phyloP scores from a whole-genome alignment of 371 early-diverging fungal genomes.

The Rhizopus delemar region DNA sequence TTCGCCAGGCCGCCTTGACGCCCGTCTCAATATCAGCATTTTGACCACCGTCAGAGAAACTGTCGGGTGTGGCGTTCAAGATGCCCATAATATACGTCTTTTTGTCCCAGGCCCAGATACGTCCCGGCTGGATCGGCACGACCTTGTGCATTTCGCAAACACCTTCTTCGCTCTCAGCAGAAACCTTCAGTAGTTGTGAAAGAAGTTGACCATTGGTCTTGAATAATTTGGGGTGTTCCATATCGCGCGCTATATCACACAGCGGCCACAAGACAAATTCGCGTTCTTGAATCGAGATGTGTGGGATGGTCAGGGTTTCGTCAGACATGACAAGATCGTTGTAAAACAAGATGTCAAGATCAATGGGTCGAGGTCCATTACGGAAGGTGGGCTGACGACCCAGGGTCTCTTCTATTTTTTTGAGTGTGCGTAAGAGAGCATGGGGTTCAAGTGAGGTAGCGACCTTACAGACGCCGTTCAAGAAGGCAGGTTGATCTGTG shows the following conservation, averaged over 20 bases:
- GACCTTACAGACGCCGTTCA: slow-evolving; percentile 89
- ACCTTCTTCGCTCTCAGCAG: slow-evolving; percentile 44
- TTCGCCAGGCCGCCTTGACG: slow-evolving; percentile 64
- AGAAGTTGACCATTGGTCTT: slow-evolving; percentile 79
- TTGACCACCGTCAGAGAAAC: slow-evolving; percentile 93
- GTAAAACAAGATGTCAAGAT: slow-evolving; percentile 94
- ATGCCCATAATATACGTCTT: slow-evolving; percentile 94
- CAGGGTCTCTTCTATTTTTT: slow-evolving; percentile 79
- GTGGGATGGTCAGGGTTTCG: slow-evolving; percentile 81
- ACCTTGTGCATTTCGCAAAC: slow-evolving; percentile 67
- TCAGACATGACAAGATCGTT: slow-evolving; percentile 77
- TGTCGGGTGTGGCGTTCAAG: slow-evolving; percentile 95
- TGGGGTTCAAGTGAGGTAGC: slow-evolving; percentile 76
- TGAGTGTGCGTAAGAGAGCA: slow-evolving; percentile 75
- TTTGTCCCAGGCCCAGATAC: slow-evolving; percentile 62
- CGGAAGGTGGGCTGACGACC: slow-evolving; percentile 75
- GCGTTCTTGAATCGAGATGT: slow-evolving; percentile 85
- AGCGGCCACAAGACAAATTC: slow-evolving; percentile 94
- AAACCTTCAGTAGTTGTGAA: slow-evolving; percentile 69
- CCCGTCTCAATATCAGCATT: slow-evolving; percentile 68
- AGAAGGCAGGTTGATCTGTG: slow-evolving; percentile 87
- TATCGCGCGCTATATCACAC: slow-evolving; percentile 87
- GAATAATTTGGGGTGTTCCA: slow-evolving; percentile 87
- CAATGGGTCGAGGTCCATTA: slow-evolving; percentile 92
- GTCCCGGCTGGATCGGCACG: slow-evolving; percentile 55